A percentile compares a stretch with the other conserved stretches of the same genome.
Conservation (phyloP, 225 moss, liverwort and hornwort species). For the Asterella californica region DNA sequence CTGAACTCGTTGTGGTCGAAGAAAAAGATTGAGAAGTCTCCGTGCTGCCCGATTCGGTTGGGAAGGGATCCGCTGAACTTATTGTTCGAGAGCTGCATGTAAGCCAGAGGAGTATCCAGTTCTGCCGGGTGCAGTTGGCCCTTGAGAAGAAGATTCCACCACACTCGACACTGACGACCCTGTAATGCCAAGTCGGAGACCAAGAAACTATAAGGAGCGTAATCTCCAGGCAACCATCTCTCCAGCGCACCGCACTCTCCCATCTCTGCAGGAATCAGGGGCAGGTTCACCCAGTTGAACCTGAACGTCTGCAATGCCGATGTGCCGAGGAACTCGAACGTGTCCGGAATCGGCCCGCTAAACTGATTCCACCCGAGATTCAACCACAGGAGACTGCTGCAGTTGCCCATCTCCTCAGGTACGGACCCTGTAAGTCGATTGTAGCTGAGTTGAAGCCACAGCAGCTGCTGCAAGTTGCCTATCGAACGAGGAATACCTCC, state of each 20-base stretch:
- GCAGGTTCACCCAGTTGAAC: slow-evolving; percentile 37
- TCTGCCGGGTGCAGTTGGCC: slow-evolving; percentile 49
- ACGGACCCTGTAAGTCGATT: slow-evolving; percentile 50
- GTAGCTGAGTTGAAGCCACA: slow-evolving; percentile 47
- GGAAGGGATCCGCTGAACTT: slow-evolving; percentile 52
- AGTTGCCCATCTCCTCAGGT: slow-evolving; percentile 52
- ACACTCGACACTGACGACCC: slow-evolving; percentile 45
- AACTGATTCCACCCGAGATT: slow-evolving; percentile 57
- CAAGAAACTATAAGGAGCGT: slow-evolving; percentile 45
- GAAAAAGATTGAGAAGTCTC: slow-evolving; percentile 50
- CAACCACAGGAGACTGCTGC: slow-evolving; percentile 53
- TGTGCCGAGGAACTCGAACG: slow-evolving; percentile 45
- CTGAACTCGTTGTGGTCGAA: slow-evolving; percentile 48
- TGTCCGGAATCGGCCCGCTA: slow-evolving; percentile 47
- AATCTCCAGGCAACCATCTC: slow-evolving; percentile 63
- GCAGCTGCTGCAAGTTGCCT: slow-evolving; percentile 24
- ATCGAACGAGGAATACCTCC: slow-evolving; percentile 48
- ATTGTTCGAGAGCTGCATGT: slow-evolving; percentile 65
- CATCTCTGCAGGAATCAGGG: slow-evolving; percentile 38
- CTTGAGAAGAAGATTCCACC: slow-evolving; percentile 53
- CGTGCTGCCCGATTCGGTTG: slow-evolving; percentile 26
- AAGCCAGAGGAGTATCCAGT: slow-evolving; percentile 46
- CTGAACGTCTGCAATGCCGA: slow-evolving; percentile 24
- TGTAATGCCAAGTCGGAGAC: slow-evolving; percentile 32
- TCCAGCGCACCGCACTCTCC: slow-evolving; percentile 43